phyloP scores from a whole-genome alignment of 768 basidiomycete genomes.

The Tylopilus sp. region DNA sequence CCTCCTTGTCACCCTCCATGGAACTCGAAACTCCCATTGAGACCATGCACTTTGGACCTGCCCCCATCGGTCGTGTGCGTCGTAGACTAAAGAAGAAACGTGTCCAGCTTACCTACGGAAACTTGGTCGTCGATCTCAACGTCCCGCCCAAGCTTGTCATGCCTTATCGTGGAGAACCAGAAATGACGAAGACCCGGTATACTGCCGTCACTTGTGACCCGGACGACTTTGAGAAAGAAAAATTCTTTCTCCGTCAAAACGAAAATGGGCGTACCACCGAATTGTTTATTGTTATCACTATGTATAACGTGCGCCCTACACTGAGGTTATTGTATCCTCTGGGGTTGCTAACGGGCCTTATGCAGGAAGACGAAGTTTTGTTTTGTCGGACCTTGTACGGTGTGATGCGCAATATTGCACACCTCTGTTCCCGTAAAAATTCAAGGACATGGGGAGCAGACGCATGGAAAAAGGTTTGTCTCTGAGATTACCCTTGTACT shows the following conservation, averaged over 20 bases:
- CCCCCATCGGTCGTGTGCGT: constrained; percentile 73
- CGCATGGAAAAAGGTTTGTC: constrained; percentile 86
- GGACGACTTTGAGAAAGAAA: constrained; percentile 81
- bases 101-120: constrained; percentile 82
- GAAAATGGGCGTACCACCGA: constrained; percentile 79
- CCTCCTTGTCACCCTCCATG: constrained; percentile 27
- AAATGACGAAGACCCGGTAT: constrained; percentile 72
- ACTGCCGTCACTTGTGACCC: constrained; percentile 94
- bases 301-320: constrained; percentile 78
- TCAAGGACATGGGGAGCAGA: constrained; percentile 95
- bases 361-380: constrained; percentile 81
- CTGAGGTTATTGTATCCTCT: background rate
- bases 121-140: constrained; percentile 79
- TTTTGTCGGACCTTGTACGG: constrained; percentile 94
- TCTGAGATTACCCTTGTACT: background rate
- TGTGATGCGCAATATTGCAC: constrained; percentile 85
- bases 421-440: constrained; percentile 79
- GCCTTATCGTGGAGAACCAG: constrained; percentile 64
- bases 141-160: constrained; percentile 84
- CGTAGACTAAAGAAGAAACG: constrained; percentile 79
- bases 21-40: constrained; percentile 54
- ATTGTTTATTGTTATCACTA: constrained; percentile 90
- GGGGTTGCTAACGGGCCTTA: constrained; percentile 10
- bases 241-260: constrained; percentile 84
- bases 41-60: constrained; percentile 85